These are phyloP conservation scores for Dictyostelium brefeldianum DNA, from an alignment of 78 protist genomes.

Conservation along the genomic window DNA sequence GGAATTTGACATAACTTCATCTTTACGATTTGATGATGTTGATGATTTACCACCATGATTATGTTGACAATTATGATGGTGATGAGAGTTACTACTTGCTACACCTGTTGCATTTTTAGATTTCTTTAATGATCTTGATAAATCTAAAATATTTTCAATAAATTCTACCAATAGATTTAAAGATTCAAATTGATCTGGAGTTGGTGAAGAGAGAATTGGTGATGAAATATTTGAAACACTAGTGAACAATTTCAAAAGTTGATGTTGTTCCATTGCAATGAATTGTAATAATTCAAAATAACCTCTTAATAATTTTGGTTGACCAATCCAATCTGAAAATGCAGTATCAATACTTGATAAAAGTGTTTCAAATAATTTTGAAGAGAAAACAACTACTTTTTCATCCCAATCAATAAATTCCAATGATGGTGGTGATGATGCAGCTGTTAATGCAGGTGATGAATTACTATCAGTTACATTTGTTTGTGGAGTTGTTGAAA, in stretches of 20 bases:
- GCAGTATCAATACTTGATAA: slow-evolving; percentile 11
- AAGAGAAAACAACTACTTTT: neutral
- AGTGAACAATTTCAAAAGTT: slow-evolving; percentile 14
- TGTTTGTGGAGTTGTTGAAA: neutral
- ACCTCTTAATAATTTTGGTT: slow-evolving; percentile 46
- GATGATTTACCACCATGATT: neutral
- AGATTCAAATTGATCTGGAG: slow-evolving; percentile 30
- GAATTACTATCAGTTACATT: neutral
- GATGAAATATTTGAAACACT: slow-evolving; percentile 13
- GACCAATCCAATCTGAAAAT: slow-evolving; percentile 24
- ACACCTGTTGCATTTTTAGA: neutral
- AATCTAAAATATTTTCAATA: slow-evolving; percentile 28
- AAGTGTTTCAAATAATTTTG: neutral
- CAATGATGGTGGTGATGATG: neutral
- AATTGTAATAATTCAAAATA: slow-evolving; percentile 51
- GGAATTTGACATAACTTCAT: neutral
- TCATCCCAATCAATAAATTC: slow-evolving; percentile 57
- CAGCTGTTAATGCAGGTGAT: neutral
- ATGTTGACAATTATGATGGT: neutral
- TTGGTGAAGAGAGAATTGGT: neutral
- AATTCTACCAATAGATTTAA: slow-evolving; percentile 34
- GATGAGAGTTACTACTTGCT: neutral
- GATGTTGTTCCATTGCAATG: slow-evolving; percentile 52
- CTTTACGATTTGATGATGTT: neutral
- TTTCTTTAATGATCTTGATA: neutral